These are phyloP conservation scores for Piper longum DNA, from an alignment of 164 flowering plant genomes.

Conservation along the genomic window DNA sequence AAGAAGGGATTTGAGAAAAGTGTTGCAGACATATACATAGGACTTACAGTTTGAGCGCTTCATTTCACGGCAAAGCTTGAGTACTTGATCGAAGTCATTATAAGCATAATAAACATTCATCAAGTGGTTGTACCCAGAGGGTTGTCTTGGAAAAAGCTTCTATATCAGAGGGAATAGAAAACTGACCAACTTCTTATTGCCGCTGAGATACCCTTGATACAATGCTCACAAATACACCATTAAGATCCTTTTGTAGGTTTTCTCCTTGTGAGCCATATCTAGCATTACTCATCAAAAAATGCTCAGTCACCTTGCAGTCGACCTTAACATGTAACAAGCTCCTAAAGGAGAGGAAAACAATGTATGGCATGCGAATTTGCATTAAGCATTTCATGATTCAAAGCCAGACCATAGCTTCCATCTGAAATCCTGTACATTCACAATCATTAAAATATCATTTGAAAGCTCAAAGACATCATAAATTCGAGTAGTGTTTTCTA, in stretches of 20 bases:
- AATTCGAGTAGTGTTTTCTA: too few species aligned
- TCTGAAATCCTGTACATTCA: too few species aligned
- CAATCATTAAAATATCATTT: too few species aligned
- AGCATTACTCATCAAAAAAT: background rate
- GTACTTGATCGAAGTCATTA: background rate
- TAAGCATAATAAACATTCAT: background rate
- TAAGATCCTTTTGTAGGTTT: background rate
- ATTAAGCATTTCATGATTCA: background rate
- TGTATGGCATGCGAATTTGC: background rate
- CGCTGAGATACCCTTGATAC: background rate
- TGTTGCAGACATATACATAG: background rate
- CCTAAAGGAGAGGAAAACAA: background rate
- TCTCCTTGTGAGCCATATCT: background rate
- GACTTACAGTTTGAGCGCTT: background rate
- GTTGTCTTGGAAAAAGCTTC: background rate
- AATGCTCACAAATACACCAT: background rate
- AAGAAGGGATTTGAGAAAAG: conserved; percentile 1
- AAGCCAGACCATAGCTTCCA: too few species aligned
- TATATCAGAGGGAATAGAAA: background rate
- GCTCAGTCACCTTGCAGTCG: background rate
- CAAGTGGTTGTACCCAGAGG: background rate
- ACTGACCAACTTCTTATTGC: background rate
- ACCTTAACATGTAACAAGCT: background rate
- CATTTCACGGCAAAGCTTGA: conserved; percentile 1
- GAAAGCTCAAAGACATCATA: too few species aligned